These are phyloP conservation scores for Bullera alba DNA, from an alignment of 768 basidiomycete genomes.

Conservation along the genomic window DNA sequence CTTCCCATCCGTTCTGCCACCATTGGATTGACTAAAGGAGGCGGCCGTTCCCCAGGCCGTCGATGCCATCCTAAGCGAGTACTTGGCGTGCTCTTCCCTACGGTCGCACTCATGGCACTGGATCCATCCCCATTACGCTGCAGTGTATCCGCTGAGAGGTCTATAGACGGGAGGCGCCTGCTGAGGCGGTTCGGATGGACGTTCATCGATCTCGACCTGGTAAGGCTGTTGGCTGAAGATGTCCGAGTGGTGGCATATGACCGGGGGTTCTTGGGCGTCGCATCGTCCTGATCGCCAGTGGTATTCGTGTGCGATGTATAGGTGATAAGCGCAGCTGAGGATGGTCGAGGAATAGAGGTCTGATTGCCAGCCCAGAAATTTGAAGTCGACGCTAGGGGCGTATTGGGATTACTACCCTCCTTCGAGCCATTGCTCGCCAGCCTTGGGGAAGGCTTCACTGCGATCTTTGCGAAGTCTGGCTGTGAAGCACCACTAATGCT, in stretches of 20 bases:
- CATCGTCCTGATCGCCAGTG: too few relatives aligned
- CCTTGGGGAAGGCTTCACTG: neutral
- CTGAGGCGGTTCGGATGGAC: too few relatives aligned
- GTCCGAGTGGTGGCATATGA: too few relatives aligned
- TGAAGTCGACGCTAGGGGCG: neutral
- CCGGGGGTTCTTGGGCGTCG: too few relatives aligned
- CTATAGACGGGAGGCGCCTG: neutral
- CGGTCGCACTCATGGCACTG: neutral
- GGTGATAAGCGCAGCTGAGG: neutral
- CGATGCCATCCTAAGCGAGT: conserved; percentile 23
- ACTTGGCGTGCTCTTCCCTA: conserved; percentile 8
- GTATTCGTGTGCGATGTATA: neutral
- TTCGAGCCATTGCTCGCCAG: neutral
- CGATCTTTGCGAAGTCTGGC: neutral
- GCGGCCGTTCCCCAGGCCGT: conserved; percentile 33
- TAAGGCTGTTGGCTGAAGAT: neutral
- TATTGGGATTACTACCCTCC: neutral
- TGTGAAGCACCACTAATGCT: neutral
- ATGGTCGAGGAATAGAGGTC: neutral
- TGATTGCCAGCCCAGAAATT: neutral
- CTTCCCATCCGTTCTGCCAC: conserved; percentile 23
- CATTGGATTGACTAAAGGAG: conserved; percentile 21
- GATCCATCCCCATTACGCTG: neutral
- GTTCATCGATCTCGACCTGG: neutral
- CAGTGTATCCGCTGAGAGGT: neutral